Conservation (phyloP, 139 green algal genomes). For the Marvania coccoides region DNA sequence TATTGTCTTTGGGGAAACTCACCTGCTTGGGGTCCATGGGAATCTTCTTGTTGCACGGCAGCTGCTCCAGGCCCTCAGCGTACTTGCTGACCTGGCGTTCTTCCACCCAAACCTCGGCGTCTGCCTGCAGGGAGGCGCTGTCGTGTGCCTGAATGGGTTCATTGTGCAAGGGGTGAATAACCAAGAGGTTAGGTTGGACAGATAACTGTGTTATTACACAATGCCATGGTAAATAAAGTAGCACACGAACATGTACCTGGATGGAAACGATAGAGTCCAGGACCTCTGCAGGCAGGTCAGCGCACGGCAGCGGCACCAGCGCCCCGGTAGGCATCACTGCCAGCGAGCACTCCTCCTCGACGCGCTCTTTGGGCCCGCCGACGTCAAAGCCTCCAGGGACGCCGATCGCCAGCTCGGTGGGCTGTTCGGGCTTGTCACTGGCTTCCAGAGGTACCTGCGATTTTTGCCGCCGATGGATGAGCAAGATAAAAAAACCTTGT, state of each 20-base stretch:
- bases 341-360: slow-evolving; percentile 35
- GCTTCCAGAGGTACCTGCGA: slow-evolving; percentile 47
- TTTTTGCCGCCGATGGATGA: neutral
- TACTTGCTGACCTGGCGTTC: slow-evolving; percentile 77
- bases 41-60: slow-evolving; percentile 63
- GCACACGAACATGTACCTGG: slow-evolving; percentile 14
- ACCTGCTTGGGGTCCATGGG: slow-evolving; percentile 52
- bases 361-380: slow-evolving; percentile 14
- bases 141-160: slow-evolving; percentile 62
- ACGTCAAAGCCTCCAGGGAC: slow-evolving; percentile 53
- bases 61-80: slow-evolving; percentile 70
- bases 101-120: slow-evolving; percentile 69
- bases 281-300: slow-evolving; percentile 72
- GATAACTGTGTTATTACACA: too few species aligned
- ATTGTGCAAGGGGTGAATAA: too few species aligned
- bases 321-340: slow-evolving; percentile 31
- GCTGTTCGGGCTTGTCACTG: slow-evolving; percentile 32
- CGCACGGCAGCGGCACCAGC: slow-evolving; percentile 58
- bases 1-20: neutral
- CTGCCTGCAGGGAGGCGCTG: slow-evolving; percentile 40
- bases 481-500: neutral
- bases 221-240: too few species aligned
- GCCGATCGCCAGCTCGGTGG: slow-evolving; percentile 56
- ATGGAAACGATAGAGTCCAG: slow-evolving; percentile 53
- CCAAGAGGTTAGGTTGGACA: too few species aligned